phyloP scores from a whole-genome alignment of 1,139 yeast species.

The Sugiyamaella sp. region DNA sequence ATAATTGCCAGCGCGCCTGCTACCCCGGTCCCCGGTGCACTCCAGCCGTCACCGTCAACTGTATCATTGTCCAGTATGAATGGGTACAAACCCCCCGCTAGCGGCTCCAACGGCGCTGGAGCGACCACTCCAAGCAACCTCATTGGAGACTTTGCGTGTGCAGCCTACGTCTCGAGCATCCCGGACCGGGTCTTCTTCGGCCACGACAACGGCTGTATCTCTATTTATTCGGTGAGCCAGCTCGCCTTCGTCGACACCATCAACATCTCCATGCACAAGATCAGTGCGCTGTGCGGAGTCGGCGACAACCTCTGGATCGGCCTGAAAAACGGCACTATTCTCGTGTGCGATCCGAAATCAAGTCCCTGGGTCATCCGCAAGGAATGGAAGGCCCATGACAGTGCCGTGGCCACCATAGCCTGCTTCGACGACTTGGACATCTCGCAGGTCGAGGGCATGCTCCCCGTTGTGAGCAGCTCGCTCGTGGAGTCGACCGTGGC shows the following conservation, averaged over 20 bases:
- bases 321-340: constrained; percentile 44
- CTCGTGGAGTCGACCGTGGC: constrained; percentile 26
- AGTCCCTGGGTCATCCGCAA: constrained; percentile 44
- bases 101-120: constrained; percentile 14
- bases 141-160: constrained; percentile 43
- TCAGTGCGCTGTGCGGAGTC: constrained; percentile 41
- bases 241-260: constrained; percentile 40
- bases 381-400: constrained; percentile 47
- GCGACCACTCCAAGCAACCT: constrained; percentile 18
- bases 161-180: constrained; percentile 33
- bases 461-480: constrained; percentile 29
- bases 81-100: constrained; percentile 1
- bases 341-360: constrained; percentile 41
- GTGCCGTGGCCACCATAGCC: constrained; percentile 35
- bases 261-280: constrained; percentile 41
- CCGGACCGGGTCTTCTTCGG: constrained; percentile 45
- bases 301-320: constrained; percentile 47
- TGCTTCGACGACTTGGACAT: constrained; percentile 15
- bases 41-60: constrained; percentile 6
- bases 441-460: constrained; percentile 20
- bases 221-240: constrained; percentile 39
- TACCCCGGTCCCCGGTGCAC: constrained; percentile 8
- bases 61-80: constrained; percentile 5
- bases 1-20: constrained; percentile 30
- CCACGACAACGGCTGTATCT: constrained; percentile 48